phyloP scores from a whole-genome alignment of 202 grass and related monocot species.

The Cymbopogon flexuosus region DNA sequence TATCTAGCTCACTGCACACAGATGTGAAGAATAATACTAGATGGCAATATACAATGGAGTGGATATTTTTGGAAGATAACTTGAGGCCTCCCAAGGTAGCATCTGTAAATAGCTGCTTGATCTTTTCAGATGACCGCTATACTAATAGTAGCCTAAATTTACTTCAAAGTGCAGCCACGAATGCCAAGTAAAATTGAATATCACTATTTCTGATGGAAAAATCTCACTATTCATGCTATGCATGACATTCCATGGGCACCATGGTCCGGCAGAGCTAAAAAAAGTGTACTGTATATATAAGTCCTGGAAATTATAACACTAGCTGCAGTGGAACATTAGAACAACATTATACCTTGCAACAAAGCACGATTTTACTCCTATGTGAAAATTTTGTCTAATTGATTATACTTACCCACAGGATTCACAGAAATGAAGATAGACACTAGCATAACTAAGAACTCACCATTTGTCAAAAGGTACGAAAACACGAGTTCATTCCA shows the following conservation, averaged over 20 bases:
- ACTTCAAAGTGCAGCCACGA: background rate
- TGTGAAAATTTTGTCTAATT: background rate
- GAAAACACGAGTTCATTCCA: slow-evolving; percentile 94
- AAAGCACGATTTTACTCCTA: background rate
- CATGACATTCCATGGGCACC: background rate
- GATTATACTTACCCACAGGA: background rate
- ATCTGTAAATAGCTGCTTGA: background rate
- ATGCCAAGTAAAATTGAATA: background rate
- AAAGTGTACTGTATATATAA: too few relatives aligned
- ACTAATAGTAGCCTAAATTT: background rate
- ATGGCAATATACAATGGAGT: background rate
- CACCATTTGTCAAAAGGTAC: slow-evolving; percentile 69
- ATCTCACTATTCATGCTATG: background rate
- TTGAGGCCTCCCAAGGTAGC: background rate
- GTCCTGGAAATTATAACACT: background rate
- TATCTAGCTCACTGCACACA: background rate
- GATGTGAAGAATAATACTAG: background rate
- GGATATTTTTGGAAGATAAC: background rate
- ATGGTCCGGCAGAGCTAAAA: too few relatives aligned
- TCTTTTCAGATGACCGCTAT: background rate
- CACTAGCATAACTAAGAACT: slow-evolving; percentile 24
- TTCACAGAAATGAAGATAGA: slow-evolving; percentile 17
- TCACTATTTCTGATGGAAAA: slow-evolving; percentile 5
- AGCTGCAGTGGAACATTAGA: background rate
- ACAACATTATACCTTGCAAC: background rate